Conservation (phyloP, 352 stramenopile species). For the Globisporangium viniferum region DNA sequence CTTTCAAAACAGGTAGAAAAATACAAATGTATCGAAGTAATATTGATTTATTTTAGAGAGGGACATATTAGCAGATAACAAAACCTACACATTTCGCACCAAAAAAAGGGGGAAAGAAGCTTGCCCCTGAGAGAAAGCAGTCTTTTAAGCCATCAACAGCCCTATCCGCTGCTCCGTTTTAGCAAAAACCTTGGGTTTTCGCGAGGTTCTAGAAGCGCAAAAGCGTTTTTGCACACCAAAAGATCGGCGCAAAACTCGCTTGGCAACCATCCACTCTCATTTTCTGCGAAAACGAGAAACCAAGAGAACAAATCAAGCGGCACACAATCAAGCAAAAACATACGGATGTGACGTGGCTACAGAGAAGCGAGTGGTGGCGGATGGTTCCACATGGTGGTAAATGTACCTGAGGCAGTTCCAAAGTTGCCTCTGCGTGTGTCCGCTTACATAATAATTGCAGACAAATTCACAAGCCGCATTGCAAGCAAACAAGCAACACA, state of each 20-base stretch:
- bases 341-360: not conserved
- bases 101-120: conserved; percentile 6
- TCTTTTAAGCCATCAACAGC: not conserved
- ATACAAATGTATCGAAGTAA: not conserved
- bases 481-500: no score
- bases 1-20: not conserved
- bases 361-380: not conserved
- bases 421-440: no score
- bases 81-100: conserved; percentile 1
- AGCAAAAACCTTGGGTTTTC: not conserved
- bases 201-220: not conserved
- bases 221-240: not conserved
- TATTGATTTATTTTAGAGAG: not conserved
- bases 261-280: not conserved
- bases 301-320: not conserved
- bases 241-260: not conserved
- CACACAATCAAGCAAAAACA: not conserved
- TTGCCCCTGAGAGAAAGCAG: not conserved
- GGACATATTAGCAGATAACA: not conserved
- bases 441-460: no score
- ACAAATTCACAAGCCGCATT: no score
- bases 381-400: no score
- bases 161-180: not conserved
- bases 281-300: not conserved
- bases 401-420: no score